Base-by-base conservation (phyloP, 352 stramenopile genomes). In the Pythium sp. region DNA sequence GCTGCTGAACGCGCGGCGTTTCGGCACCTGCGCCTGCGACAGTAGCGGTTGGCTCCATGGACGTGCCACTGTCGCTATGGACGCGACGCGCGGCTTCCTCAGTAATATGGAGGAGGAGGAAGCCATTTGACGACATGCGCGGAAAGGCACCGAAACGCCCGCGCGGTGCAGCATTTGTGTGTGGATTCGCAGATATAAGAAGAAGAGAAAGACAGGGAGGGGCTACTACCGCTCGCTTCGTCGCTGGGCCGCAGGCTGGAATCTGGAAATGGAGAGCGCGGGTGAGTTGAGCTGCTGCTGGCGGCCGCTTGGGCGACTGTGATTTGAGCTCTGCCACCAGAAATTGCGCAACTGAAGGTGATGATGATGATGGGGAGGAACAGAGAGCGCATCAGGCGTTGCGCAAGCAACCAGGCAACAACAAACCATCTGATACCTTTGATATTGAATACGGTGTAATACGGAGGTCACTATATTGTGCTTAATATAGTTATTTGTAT, bases 161-260 rank as follows among this genome's bases (percentile, higher is more conserved):
- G 41, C 62, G n/a, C 64, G 64, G 49, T 47, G 53, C 64, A 69
- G 55, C 64, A 69, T 69, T n/a, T n/a, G 7, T 59, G n/a, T 11
- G 15, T 11, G 15, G 49, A 58, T 32, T 32, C 4, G 24, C 46
- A 58, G 30, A 46, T 12, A 47, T 26, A 24, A 28, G 2, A n/a
- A 18, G 28, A 15, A n/a, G 14, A 28, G 34, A 41, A 59, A 59
- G 6, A 11, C 28, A 57, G 28, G 38, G 38, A 22, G 11, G 22
- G 4, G 53, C 20, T 30, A 32, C 26, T 7, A 26, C 18, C 15
- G 41, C 5, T 20, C 41, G 30, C 30, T 32, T 5, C 30, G 30
- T 32, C 30, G 41, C 15, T 47, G 41, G 1, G 53, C 26, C 26
- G 30, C 14, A 7, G 53, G 53, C 51, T 24, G 53, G 54, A 41